These are phyloP conservation scores for Tagetes patula DNA, from an alignment of 129 eudicot genomes.

Conservation along the genomic window DNA sequence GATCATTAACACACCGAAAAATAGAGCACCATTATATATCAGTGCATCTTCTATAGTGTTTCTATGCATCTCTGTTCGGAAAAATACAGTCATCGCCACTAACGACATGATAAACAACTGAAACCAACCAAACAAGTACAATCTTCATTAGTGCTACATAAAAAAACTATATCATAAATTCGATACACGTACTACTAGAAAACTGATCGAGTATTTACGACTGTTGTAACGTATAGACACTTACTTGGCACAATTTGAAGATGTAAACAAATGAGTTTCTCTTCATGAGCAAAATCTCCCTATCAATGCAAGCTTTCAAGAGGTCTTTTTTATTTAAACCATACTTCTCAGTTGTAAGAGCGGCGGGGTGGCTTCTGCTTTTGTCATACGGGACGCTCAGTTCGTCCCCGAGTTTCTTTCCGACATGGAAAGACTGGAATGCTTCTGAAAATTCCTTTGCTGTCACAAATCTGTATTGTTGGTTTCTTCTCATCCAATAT, in stretches of 20 bases:
- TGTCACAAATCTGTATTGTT: constrained; percentile 50
- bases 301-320: constrained; percentile 48
- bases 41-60: constrained; percentile 42
- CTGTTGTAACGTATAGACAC: neutral
- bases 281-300: constrained; percentile 63
- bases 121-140: constrained; percentile 8
- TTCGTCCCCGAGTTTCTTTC: constrained; percentile 42
- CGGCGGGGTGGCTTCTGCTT: constrained; percentile 67
- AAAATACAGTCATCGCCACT: constrained; percentile 56
- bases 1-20: constrained; percentile 35
- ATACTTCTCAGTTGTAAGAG: constrained; percentile 50
- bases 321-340: constrained; percentile 53
- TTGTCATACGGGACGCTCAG: constrained; percentile 51
- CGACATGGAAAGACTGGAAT: constrained; percentile 50
- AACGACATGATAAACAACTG: constrained; percentile 54
- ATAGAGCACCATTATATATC: constrained; percentile 50
- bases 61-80: constrained; percentile 60
- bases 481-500: constrained; percentile 49
- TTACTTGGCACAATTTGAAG: constrained; percentile 50
- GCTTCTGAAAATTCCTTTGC: constrained; percentile 59
- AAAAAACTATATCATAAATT: neutral
- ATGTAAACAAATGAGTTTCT: constrained; percentile 57
- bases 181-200: too few relatives aligned
- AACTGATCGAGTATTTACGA: too few relatives aligned
- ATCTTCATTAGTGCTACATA: constrained; percentile 21